Base-by-base conservation (phyloP, 257 asterid species). In the Solanum bulbocastanum region DNA sequence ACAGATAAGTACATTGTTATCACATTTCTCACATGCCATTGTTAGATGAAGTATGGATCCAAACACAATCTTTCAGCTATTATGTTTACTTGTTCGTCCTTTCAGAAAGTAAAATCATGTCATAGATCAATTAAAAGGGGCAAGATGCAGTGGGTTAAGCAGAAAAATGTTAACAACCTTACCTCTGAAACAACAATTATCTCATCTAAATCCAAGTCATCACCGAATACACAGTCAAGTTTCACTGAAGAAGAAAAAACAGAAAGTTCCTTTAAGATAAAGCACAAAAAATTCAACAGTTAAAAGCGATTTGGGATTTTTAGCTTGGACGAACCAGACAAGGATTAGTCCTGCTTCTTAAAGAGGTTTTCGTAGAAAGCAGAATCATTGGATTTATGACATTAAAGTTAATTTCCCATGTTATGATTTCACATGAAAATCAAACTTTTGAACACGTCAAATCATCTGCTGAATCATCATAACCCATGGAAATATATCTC, bases 201-300 rank as follows among this genome's bases (percentile, higher is more conserved):
- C 94, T 97, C 99, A 62, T 89, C 92, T 69, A 92, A 36, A 88
- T 93, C 93, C 52, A 96, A 92, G 90, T 97, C 99, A 40, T 92
- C 95, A 25, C 99, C 99, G 87, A 97, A 97, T 75, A 96, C 96
- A 62, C 99, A 97, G 87, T 97, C 99, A 88, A 95, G 92, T 90
- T 97, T 97, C 91, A 97, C 99, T 97, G 94, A 89, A 87, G 42
- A 87, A 71, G 71, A 88, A 91, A 58, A 44, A 44, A 76, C 85
- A 90, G 65, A 87, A 68, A 72, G 11, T 49, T 81, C 85, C 27
- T 46, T 81, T 10, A 49, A 81, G 23, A 44, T 44, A 10, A 81
- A 49, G 30, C 18, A 81, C 42, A 46, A 12, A 46, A 46, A 81
- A 30, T 37, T 81, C 20, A 81, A 81, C 85, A 46, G 42, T 46